Base-by-base conservation (phyloP, 148 eudicot genomes). In the Cornus suecica region DNA sequence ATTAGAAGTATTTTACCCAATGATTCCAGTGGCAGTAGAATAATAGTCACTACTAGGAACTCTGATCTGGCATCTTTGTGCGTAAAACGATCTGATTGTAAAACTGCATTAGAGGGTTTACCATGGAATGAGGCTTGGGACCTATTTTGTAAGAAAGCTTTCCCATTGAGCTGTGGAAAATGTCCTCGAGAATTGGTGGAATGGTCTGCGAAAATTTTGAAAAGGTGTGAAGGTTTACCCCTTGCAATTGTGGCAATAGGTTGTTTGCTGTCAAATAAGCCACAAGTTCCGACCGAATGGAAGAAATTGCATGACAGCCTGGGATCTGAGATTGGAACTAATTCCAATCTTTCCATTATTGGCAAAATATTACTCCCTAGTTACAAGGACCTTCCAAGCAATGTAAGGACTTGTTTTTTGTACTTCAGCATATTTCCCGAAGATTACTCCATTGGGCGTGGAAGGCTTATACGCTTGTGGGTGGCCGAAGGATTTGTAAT, bases 181-280 rank as follows among this genome's bases (percentile, higher is more conserved):
- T 61, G 82, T 71, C 73, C 75, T 67, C 34, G 28, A 7, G 73
- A 72, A 64, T 76, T 76, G 70, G 13, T n/a, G 62, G 68, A 42
- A 2, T 71, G 58, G 70, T 54, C 79, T 54, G 32, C 11, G 1
- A 73, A 65, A 52, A 65, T 87, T 14, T 67, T 85, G n/a, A 56
- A 61, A 69, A 80, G 69, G 73, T 85, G 88, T 78, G 86, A 80
- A 51, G 86, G 86, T 30, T 23, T 83, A 24, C 89, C 89, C 1
- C 72, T 41, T 14, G 83, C 78, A 51, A 78, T 86, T 28, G 31
- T 63, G 9, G 82, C 74, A 31, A 63, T 84, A 14, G 86, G 77
- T 1, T 31, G 56, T 24, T 64, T 80, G 23, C 68, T 87, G 14
- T 80, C 87, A 11, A 71, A 76, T 2, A 82, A 76, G 72, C 61